phyloP scores from a whole-genome alignment of 2,329 filamentous ascomycete genomes.

The Pyrenophora teres region DNA sequence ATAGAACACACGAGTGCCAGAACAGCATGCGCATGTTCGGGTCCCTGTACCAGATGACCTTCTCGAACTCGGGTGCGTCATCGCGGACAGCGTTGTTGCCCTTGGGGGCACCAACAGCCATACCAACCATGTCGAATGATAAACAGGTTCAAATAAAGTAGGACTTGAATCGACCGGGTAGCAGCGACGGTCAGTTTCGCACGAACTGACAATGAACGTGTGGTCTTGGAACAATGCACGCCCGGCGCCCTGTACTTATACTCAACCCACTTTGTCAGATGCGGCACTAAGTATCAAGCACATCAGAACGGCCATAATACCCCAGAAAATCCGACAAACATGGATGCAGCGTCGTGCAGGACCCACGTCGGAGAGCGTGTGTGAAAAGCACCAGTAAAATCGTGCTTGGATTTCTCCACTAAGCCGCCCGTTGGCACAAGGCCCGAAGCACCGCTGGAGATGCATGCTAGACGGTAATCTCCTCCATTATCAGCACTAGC shows the following conservation, averaged over 20 bases:
- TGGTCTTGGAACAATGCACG: constrained; percentile 19
- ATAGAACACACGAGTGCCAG: constrained; percentile 57
- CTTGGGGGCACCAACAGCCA: constrained; percentile 22
- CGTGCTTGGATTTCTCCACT: constrained; percentile 13
- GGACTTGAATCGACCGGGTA: not conserved
- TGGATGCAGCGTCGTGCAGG: constrained; percentile 22
- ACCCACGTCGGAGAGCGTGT: constrained; percentile 17
- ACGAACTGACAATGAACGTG: constrained; percentile 12
- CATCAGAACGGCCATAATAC: constrained; percentile 7
- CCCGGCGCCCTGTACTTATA: constrained; percentile 27
- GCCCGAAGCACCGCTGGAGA: constrained; percentile 28
- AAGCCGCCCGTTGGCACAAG: constrained; percentile 31
- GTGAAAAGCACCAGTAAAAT: constrained; percentile 22
- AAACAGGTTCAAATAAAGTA: not conserved
- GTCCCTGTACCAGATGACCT: constrained; percentile 59
- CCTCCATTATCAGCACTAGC: constrained; percentile 6
- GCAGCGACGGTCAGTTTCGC: constrained; percentile 9
- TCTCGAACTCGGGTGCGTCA: constrained; percentile 57
- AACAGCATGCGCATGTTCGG: constrained; percentile 62
- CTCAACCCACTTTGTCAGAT: constrained; percentile 6
- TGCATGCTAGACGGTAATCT: constrained; percentile 14
- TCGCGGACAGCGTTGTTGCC: constrained; percentile 46
- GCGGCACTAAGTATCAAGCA: constrained; percentile 4
- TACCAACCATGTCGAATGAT: constrained; percentile 17
- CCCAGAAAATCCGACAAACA: constrained; percentile 19